A percentile compares a stretch with the other conserved stretches of the same genome.
phyloP scores from a whole-genome alignment of 2,329 filamentous ascomycete species.

The Paraphaeosphaeria sporulosa region DNA sequence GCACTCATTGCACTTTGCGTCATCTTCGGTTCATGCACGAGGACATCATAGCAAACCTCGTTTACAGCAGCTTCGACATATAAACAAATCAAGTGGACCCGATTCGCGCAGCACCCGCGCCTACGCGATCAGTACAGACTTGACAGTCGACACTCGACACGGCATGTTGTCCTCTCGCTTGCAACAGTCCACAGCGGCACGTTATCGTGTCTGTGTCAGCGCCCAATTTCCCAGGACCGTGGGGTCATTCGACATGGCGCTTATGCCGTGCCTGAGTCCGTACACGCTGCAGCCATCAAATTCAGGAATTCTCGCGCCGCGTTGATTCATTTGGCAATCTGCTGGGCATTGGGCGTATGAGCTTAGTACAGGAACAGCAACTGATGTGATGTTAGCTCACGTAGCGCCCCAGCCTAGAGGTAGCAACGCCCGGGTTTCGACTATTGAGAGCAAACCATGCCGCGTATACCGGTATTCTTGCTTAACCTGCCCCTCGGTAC shows the following conservation, averaged over 20 bases:
- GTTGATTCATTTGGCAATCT: background rate
- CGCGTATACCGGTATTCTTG: no score
- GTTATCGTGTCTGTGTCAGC: background rate
- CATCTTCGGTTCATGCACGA: conserved; percentile 3
- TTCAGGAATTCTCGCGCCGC: background rate
- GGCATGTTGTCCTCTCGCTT: background rate
- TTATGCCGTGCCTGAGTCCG: background rate
- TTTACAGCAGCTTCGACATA: background rate
- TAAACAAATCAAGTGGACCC: background rate
- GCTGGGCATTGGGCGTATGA: background rate
- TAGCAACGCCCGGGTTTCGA: no score
- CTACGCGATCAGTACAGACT: background rate
- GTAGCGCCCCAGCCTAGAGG: no score
- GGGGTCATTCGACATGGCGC: background rate
- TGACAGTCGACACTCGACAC: background rate
- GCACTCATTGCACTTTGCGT: conserved; percentile 1
- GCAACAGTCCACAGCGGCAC: background rate
- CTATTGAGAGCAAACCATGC: no score
- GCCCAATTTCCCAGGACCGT: conserved; percentile 1
- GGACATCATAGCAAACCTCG: background rate
- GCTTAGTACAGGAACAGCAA: background rate
- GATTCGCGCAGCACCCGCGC: background rate
- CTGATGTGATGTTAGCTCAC: no score
- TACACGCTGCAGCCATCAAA: background rate
- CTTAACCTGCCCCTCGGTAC: no score